Evolutionary conservation across 768 basidiomycete species (phyloP).

Genomic region (Kwoniella heveanensis): DNA sequence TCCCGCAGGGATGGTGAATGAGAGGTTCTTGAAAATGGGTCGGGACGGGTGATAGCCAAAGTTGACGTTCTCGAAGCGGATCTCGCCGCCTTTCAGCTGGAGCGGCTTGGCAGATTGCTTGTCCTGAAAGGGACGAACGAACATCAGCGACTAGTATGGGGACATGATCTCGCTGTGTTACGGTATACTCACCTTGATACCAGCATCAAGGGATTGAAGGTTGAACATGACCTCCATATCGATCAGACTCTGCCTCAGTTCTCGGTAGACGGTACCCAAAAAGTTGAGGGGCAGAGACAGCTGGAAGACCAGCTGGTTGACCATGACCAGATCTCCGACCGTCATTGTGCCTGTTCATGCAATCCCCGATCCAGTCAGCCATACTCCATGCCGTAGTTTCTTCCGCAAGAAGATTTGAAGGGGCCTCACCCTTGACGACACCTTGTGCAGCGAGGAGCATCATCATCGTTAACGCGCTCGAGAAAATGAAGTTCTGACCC

Average conservation of each 20-base stretch:
- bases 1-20: constrained; percentile 90
- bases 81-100: constrained; percentile 74
- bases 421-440: constrained; percentile 73
- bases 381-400: constrained; percentile 13
- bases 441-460: constrained; percentile 98
- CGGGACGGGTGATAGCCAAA: constrained; percentile 92
- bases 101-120: constrained; percentile 69
- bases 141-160: background rate
- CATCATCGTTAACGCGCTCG: constrained; percentile 83
- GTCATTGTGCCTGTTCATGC: constrained; percentile 82
- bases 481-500: constrained; percentile 96
- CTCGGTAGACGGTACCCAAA: constrained; percentile 91
- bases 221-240: constrained; percentile 97
- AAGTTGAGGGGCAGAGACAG: constrained; percentile 95
- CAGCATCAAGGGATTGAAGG: constrained; percentile 76
- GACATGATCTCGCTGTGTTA: too few species aligned
- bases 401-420: too few species aligned
- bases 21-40: constrained; percentile 83
- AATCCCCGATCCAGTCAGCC: background rate
- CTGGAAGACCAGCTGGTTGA: constrained; percentile 98
- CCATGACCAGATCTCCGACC: constrained; percentile 97
- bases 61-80: constrained; percentile 85
- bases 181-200: constrained; percentile 67
- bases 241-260: constrained; percentile 89
- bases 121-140: constrained; percentile 62